A percentile compares a stretch with the other conserved stretches of the same genome.
phyloP scores from a whole-genome alignment of 768 basidiomycete species.

The Antrodiella citrinella region DNA sequence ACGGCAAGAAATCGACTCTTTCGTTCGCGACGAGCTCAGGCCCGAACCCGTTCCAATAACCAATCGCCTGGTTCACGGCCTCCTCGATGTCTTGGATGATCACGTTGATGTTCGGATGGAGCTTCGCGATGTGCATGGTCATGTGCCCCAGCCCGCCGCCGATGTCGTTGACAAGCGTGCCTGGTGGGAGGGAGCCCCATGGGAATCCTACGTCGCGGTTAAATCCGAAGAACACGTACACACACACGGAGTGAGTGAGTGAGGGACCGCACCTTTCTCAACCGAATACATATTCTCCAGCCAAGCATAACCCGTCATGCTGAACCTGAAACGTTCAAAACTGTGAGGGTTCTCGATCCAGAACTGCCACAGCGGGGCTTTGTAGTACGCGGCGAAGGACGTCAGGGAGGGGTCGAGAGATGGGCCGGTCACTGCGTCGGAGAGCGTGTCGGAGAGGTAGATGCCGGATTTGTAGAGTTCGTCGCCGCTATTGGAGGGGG shows the following conservation, averaged over 20 bases:
- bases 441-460: not conserved
- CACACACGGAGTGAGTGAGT: no score
- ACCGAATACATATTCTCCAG: no score
- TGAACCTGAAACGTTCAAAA: not conserved
- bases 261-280: no score
- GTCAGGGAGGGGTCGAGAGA: not conserved
- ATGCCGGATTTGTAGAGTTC: not conserved
- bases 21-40: constrained; percentile 19
- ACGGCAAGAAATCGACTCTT: constrained; percentile 4
- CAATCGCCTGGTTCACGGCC: constrained; percentile 16
- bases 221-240: no score
- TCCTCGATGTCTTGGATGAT: constrained; percentile 25
- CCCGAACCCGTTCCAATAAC: constrained; percentile 20
- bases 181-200: constrained; percentile 18
- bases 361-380: not conserved
- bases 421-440: not conserved
- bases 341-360: not conserved
- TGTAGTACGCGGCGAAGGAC: not conserved
- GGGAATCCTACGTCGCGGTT: constrained; percentile 25
- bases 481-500: not conserved
- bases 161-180: constrained; percentile 25
- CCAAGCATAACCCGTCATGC: constrained; percentile 2
- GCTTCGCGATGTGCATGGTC: constrained; percentile 22
- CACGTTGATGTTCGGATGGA: constrained; percentile 23
- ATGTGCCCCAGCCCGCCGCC: constrained; percentile 28